Percentiles rank a stretch among this genome's conserved stretches.
phyloP scores from a whole-genome alignment of 768 basidiomycete species.

The Mycena alexandri region DNA sequence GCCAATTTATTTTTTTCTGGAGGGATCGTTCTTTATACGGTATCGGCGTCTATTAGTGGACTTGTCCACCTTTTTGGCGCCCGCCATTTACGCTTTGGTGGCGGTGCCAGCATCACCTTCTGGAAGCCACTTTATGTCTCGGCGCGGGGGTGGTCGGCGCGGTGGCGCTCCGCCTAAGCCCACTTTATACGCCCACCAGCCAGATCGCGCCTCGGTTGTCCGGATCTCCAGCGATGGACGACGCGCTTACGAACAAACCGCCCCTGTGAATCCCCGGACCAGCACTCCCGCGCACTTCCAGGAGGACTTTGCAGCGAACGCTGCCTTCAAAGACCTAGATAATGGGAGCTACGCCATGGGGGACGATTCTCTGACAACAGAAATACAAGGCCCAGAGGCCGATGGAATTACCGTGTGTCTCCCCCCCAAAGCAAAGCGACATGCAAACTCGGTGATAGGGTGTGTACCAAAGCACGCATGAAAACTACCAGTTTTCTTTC shows the following conservation, averaged over 20 bases:
- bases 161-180: not conserved
- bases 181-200: not conserved
- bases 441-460: not conserved
- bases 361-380: not conserved
- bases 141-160: not conserved
- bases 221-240: not conserved
- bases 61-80: too few species aligned
- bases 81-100: too few species aligned
- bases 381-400: not conserved
- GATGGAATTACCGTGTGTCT: too few species aligned
- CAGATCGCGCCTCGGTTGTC: not conserved
- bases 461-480: too few species aligned
- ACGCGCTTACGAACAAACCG: not conserved
- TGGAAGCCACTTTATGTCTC: too few species aligned
- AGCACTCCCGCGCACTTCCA: not conserved
- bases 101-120: too few species aligned
- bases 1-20: too few species aligned
- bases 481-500: too few species aligned
- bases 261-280: not conserved
- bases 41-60: too few species aligned
- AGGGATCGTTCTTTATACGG: too few species aligned
- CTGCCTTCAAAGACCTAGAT: constrained; percentile 4
- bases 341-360: constrained; percentile 7
- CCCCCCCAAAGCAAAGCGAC: not conserved
- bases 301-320: constrained; percentile 9